Percentiles rank a stretch among this genome's conserved stretches.
phyloP scores from a whole-genome alignment of 2,329 filamentous ascomycete genomes.

The Chaetoscypha palmicola region DNA sequence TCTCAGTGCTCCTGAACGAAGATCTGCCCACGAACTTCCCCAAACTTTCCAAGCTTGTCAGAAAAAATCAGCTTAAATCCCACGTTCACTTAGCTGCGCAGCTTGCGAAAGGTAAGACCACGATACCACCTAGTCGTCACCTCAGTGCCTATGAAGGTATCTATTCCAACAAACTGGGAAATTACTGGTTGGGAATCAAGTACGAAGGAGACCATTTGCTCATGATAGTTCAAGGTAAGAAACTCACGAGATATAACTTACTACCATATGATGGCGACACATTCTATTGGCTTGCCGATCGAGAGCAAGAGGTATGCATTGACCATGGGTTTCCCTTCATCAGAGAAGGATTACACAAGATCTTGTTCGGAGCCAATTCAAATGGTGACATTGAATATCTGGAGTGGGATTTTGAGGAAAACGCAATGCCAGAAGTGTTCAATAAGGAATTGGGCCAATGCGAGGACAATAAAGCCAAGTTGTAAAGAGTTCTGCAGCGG shows the following conservation, averaged over 20 bases:
- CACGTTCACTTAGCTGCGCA: background rate
- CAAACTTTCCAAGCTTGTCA: background rate
- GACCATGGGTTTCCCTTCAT: background rate
- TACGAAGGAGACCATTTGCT: background rate
- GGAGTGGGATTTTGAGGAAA: background rate
- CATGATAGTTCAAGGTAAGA: background rate
- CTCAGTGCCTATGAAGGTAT: background rate
- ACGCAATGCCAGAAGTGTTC: background rate
- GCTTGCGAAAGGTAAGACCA: background rate
- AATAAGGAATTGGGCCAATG: too few species aligned
- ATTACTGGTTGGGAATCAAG: background rate
- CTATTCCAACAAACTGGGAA: constrained; percentile 1
- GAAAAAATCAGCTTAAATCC: background rate
- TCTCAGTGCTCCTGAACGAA: constrained; percentile 1
- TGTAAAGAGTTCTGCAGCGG: too few species aligned
- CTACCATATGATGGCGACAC: background rate
- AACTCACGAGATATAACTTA: background rate
- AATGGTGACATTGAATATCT: background rate
- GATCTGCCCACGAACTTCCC: background rate
- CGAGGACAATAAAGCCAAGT: too few species aligned
- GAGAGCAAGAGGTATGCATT: constrained; percentile 1
- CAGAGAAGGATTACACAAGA: background rate
- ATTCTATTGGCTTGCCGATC: background rate
- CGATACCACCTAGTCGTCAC: background rate
- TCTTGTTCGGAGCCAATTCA: background rate